These are phyloP conservation scores for Suhomyces prunicola DNA, from an alignment of 805 yeast species.

Conservation along the genomic window DNA sequence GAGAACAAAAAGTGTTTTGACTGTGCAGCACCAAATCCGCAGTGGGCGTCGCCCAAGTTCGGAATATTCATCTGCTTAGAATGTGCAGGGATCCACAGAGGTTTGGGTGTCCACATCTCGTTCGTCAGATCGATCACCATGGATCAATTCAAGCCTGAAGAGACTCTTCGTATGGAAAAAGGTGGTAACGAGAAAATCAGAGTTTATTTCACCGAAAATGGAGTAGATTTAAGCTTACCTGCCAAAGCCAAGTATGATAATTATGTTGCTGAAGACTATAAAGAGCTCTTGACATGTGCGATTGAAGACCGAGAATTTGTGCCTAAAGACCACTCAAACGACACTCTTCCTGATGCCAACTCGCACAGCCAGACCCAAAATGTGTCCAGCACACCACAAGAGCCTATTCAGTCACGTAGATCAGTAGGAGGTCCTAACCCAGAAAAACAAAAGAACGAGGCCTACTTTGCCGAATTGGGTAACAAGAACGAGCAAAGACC, in stretches of 20 bases:
- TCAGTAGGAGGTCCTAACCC: slow-evolving; percentile 24
- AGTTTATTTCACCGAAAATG: slow-evolving; percentile 66
- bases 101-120: slow-evolving; percentile 94
- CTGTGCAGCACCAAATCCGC: slow-evolving; percentile 94
- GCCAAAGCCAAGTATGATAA: slow-evolving; percentile 80
- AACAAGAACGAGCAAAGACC: slow-evolving; percentile 69
- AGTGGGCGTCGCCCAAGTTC: slow-evolving; percentile 98
- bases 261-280: slow-evolving; percentile 91
- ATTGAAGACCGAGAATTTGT: slow-evolving; percentile 71
- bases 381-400: slow-evolving; percentile 15
- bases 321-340: slow-evolving; percentile 58
- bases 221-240: slow-evolving; percentile 61
- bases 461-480: slow-evolving; percentile 79
- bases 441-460: slow-evolving; percentile 65
- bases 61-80: slow-evolving; percentile 96
- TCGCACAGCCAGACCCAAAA: slow-evolving; percentile 3
- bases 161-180: slow-evolving; percentile 81
- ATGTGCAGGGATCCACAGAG: slow-evolving; percentile 96
- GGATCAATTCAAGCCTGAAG: slow-evolving; percentile 98
- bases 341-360: slow-evolving; percentile 33
- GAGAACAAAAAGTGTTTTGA: slow-evolving; percentile 89
- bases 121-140: slow-evolving; percentile 95
- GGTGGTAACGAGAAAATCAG: slow-evolving; percentile 87
- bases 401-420: slow-evolving; percentile 39
- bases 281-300: slow-evolving; percentile 69